phyloP scores from a whole-genome alignment of 1,139 yeast genomes.

The Candida sanyaensis region DNA sequence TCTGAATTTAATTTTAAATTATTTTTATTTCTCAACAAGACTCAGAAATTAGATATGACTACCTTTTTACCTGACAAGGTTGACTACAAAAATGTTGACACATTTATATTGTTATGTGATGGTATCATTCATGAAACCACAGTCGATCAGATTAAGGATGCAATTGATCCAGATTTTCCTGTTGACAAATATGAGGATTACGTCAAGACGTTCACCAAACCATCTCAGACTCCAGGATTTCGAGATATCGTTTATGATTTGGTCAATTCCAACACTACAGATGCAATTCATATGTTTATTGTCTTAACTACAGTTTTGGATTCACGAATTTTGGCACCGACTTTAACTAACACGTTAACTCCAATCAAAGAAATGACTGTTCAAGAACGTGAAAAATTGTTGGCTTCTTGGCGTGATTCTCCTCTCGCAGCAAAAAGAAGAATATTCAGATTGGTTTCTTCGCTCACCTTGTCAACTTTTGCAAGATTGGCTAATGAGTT shows the following conservation, averaged over 20 bases:
- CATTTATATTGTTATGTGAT: slow-evolving; percentile 32
- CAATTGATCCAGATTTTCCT: slow-evolving; percentile 29
- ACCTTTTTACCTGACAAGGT: slow-evolving; percentile 19
- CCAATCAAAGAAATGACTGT: slow-evolving; percentile 39
- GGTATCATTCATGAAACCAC: slow-evolving; percentile 37
- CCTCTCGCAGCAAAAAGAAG: slow-evolving; percentile 31
- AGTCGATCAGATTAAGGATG: slow-evolving; percentile 29
- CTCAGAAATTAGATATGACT: slow-evolving; percentile 2
- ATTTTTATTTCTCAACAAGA: neutral
- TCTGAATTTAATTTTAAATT: neutral
- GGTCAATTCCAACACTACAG: slow-evolving; percentile 19
- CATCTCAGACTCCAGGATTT: slow-evolving; percentile 34
- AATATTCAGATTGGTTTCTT: slow-evolving; percentile 27
- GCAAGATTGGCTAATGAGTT: slow-evolving; percentile 30
- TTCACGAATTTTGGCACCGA: slow-evolving; percentile 36
- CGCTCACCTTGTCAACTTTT: slow-evolving; percentile 28
- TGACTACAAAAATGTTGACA: slow-evolving; percentile 29
- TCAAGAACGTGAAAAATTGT: slow-evolving; percentile 29
- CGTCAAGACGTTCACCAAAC: slow-evolving; percentile 26
- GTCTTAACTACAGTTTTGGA: slow-evolving; percentile 28
- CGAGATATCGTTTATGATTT: slow-evolving; percentile 19
- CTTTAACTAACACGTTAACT: slow-evolving; percentile 36
- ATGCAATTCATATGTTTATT: slow-evolving; percentile 24
- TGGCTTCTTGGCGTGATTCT: slow-evolving; percentile 42
- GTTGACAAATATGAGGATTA: slow-evolving; percentile 35